phyloP scores from a whole-genome alignment of 345 rosid species.

The Moricandia arvensis region DNA sequence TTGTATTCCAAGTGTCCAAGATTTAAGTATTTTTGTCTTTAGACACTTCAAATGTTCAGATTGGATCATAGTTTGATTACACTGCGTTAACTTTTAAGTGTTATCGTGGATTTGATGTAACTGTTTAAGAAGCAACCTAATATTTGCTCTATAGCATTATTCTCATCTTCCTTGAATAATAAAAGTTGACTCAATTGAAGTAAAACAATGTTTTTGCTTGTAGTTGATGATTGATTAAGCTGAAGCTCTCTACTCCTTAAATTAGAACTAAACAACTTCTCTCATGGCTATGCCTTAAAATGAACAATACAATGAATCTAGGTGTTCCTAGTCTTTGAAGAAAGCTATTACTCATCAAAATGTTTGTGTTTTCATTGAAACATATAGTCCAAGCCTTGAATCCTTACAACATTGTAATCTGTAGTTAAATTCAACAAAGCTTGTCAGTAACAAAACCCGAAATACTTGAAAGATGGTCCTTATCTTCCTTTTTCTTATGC shows the following conservation, averaged over 20 bases:
- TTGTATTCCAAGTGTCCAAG: neutral
- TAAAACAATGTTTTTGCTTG: too few species aligned
- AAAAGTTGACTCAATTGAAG: neutral
- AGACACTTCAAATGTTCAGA: neutral
- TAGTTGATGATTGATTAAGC: too few species aligned
- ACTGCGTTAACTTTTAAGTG: too few species aligned
- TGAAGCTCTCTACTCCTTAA: too few species aligned
- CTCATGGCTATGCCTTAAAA: too few species aligned
- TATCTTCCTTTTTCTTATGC: too few species aligned
- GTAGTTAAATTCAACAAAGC: neutral
- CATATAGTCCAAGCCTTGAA: neutral
- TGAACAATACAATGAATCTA: neutral
- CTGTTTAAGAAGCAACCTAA: neutral
- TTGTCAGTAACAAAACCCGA: too few species aligned
- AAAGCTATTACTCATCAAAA: constrained; percentile 68
- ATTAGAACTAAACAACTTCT: too few species aligned
- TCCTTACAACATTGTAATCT: neutral
- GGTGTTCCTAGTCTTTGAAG: constrained; percentile 50
- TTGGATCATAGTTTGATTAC: constrained; percentile 12
- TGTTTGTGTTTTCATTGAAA: constrained; percentile 33
- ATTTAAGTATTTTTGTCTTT: neutral
- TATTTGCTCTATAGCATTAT: neutral
- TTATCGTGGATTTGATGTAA: constrained; percentile 18
- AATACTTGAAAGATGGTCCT: too few species aligned
- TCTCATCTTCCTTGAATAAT: constrained; percentile 3